Percentiles rank a stretch among this genome's conserved stretches.
phyloP scores from a whole-genome alignment of 2,329 filamentous ascomycete species.

The Scorias spongiosa region DNA sequence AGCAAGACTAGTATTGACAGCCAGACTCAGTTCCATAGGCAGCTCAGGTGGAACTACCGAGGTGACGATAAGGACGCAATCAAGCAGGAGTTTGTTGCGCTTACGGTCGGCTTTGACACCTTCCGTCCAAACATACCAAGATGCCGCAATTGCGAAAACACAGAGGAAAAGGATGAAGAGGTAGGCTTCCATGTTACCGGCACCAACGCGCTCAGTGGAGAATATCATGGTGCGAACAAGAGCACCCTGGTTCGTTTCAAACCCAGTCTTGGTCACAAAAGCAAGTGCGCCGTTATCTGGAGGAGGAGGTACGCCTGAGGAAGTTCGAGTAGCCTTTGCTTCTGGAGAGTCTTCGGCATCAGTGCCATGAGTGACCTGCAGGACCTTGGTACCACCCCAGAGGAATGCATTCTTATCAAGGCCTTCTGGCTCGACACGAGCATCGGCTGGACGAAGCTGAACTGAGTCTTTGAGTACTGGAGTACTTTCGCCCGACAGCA shows the following conservation, averaged over 20 bases:
- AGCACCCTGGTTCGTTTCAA: conserved; percentile 95
- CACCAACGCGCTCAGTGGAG: conserved; percentile 96
- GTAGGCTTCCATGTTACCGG: conserved; percentile 91
- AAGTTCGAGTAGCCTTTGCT: conserved; percentile 45
- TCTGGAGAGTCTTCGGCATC: conserved; percentile 50
- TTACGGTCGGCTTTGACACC: conserved; percentile 90
- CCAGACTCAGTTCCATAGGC: conserved; percentile 93
- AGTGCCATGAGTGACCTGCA: conserved; percentile 84
- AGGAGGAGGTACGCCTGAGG: conserved; percentile 64
- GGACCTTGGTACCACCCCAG: conserved; percentile 92
- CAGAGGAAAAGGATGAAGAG: conserved; percentile 94
- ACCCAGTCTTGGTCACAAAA: conserved; percentile 90
- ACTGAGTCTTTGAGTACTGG: conserved; percentile 92
- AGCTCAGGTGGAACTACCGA: conserved; percentile 97
- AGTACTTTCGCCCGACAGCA: conserved; percentile 96
- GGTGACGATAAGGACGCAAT: conserved; percentile 94
- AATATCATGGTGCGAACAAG: conserved; percentile 99
- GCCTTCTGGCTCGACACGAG: conserved; percentile 68
- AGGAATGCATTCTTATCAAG: conserved; percentile 95
- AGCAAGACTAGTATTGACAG: conserved; percentile 93
- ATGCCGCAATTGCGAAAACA: conserved; percentile 89
- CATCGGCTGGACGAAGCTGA: conserved; percentile 72
- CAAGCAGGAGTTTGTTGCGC: conserved; percentile 88
- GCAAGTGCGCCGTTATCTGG: conserved; percentile 91
- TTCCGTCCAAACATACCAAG: conserved; percentile 98